Base-by-base conservation (phyloP, 2,329 filamentous ascomycete species). In the Cryphonectria carpinicola region DNA sequence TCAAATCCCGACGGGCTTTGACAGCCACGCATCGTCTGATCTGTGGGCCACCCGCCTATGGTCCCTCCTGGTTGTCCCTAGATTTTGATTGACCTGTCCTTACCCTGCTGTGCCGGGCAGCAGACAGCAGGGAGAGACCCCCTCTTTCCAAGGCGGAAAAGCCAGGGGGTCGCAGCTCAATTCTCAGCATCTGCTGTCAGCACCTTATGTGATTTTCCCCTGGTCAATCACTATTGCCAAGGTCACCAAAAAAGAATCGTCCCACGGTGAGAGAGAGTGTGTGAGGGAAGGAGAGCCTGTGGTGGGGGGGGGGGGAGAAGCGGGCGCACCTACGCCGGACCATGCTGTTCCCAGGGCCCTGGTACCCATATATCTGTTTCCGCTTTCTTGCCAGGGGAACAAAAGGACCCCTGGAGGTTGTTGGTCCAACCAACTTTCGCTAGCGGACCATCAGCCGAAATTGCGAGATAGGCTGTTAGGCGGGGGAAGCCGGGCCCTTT, bases 131-230 rank as follows among this genome's bases (percentile, higher is more conserved):
- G 28, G 13, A 32, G 25, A 35, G 25, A 28, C 32, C 56, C 35
- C 58, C 28, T 28, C 28, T 28, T n/a, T n/a, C 58, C 5, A 35
- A 8, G 32, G 6, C 32, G 32, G 32, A 8, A 37, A 39, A 25
- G 8, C 10, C 58, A 39, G 58, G 58, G 43, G 58, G 35, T n/a
- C 6, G 58, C 32, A 61, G 35, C 58, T 61, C 58, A 61, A 11
- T 39, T 61, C 19, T 39, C 58, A 61, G 58, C 58, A 35, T 61
- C 58, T 61, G 58, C 35, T 61, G 35, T 61, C 35, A 61, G 58
- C 58, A 61, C 35, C 32, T 61, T 61, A 37, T 61, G 35, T 39
- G 58, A 37, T 28, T 28, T 19, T 61, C 35, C 32, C 32, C 58
- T 35, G 17, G 32, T 22, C 22, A n/a, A 17, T 22, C 8, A 10